Evolutionary conservation across 257 asterid genomes (phyloP).

Genomic region (Gynochthodes officinalis): DNA sequence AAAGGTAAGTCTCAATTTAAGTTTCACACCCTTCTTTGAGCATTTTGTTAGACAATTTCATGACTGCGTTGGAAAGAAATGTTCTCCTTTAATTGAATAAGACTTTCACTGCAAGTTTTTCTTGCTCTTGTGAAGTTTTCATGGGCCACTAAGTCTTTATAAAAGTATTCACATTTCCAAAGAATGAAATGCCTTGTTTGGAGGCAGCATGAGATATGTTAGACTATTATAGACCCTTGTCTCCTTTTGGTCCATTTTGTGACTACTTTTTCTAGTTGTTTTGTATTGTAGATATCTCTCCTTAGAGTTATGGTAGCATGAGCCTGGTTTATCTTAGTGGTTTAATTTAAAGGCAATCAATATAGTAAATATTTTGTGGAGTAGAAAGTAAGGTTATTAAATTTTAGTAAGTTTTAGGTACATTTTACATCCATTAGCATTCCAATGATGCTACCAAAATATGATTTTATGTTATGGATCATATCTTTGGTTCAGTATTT

Average conservation of each 20-base stretch:
- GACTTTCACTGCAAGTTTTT: not conserved
- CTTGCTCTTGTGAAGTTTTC: not conserved
- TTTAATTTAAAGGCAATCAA: not conserved
- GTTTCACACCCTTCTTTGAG: conserved; percentile 10
- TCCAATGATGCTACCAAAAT: not conserved
- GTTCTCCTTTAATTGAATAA: not conserved
- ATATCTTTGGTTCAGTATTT: not conserved
- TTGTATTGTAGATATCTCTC: too few species aligned
- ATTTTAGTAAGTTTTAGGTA: not conserved
- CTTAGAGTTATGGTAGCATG: too few species aligned
- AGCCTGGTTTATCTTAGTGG: too few species aligned
- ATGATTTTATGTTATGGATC: not conserved
- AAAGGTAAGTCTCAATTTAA: conserved; percentile 51
- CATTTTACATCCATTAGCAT: not conserved
- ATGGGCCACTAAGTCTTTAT: not conserved
- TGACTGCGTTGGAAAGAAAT: not conserved
- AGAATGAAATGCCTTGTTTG: not conserved
- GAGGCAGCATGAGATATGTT: not conserved
- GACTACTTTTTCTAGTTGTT: not conserved
- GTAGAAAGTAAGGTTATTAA: not conserved
- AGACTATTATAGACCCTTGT: not conserved
- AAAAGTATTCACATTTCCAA: not conserved
- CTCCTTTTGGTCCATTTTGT: not conserved
- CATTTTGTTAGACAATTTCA: not conserved
- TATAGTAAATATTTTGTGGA: not conserved